These are phyloP conservation scores for Lipomyces chichibuensis DNA, from an alignment of 805 yeast genomes.

Conservation along the genomic window DNA sequence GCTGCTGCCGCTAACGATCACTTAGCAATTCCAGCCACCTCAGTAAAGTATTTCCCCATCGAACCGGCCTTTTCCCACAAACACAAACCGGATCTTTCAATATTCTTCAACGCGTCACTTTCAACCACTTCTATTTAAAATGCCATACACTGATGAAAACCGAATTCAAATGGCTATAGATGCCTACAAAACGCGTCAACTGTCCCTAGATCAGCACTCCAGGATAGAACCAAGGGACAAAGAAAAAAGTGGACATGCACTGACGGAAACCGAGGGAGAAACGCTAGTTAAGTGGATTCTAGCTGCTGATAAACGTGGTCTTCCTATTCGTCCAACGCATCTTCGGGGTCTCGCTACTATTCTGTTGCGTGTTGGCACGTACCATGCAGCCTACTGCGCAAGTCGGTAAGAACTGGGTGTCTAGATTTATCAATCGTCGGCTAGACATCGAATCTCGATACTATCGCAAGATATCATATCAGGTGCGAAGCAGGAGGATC, in stretches of 20 bases:
- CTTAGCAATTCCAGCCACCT: no score
- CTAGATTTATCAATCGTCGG: no score
- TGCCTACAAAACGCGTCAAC: background rate
- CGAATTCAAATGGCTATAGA: background rate
- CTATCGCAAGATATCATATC: background rate
- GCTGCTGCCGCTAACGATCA: no score
- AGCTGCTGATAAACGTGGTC: no score
- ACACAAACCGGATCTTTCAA: constrained; percentile 39
- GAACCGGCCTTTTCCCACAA: constrained; percentile 21
- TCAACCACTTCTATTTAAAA: no score
- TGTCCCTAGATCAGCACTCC: background rate
- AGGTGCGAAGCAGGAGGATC: background rate
- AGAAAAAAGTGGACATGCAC: background rate
- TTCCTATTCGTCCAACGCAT: no score
- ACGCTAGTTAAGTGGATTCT: background rate
- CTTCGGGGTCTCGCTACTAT: no score
- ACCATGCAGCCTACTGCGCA: no score
- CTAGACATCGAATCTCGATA: no score
- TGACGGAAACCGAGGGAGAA: background rate
- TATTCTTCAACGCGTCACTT: constrained; percentile 42
- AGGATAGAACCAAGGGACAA: background rate
- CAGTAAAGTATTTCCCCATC: no score
- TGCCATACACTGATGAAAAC: background rate
- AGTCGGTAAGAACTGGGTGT: no score
- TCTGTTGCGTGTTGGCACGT: no score